Base-by-base conservation (phyloP, 352 stramenopile genomes). In the Globisporangium camurandrum region DNA sequence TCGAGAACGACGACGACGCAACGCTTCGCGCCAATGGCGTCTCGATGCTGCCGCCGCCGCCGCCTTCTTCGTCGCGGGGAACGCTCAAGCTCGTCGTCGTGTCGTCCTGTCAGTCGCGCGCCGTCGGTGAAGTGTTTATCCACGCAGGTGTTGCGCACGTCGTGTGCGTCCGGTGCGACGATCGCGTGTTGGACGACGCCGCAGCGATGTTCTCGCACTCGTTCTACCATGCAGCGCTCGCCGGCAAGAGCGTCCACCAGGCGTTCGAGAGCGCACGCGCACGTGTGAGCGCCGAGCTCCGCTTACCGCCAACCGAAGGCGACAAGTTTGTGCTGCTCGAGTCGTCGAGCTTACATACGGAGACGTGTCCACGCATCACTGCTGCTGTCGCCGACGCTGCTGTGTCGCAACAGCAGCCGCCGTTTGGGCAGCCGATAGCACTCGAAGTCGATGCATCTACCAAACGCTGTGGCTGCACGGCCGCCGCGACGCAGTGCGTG, bases 31-130 rank as follows among this genome's bases (percentile, higher is more conserved):
- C n/a, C n/a, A n/a, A n/a, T n/a, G n/a, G n/a, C n/a, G n/a, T n/a
- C n/a, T 68, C 59, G n/a, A 69, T 59, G 5, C 9, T 47, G 27
- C 53, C 54, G 9, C 66, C 56, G 22, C 67, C 57, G 2, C 66
- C 56, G 22, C 67, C 57, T 1, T 73, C 53, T 26, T 60, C 43
- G 51, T 34, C 66, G n/a, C 62, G 69, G 16, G 61, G 67, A 11
- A 83, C 71, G 5, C 62, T 91, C 31, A 91, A 88, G 56, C 61
- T 91, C 20, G 76, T 91, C 5, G 87, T 91, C 53, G 80, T 91
- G 33, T 91, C 80, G 24, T 88, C 76, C 1, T 91, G 80, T 52
- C 72, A 91, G 46, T 91, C 80, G 14, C 67, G 57, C 23, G 76
- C 86, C 44, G 75, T 91, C n/a, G 80, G 80, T 28, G 72, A 81